Conservation (phyloP, 2,329 filamentous ascomycete species). For the Calonectria multiphialidica region DNA sequence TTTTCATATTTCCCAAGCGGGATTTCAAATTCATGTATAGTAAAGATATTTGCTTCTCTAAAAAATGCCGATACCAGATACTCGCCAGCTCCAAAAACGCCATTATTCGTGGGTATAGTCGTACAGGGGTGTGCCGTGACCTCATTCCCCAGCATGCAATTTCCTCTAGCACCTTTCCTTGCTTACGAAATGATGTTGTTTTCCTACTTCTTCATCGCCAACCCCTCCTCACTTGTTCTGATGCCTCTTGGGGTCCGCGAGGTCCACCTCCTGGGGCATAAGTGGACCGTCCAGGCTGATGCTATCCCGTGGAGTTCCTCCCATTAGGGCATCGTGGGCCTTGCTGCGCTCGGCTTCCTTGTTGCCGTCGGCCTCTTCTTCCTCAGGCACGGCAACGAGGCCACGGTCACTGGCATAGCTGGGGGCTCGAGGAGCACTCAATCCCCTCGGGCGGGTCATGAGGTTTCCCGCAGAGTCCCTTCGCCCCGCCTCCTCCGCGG, state of each 20-base stretch:
- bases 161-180: constrained; percentile 1
- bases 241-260: constrained; percentile 45
- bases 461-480: constrained; percentile 18
- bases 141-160: constrained; percentile 20
- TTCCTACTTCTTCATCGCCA: constrained; percentile 6
- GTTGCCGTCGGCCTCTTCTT: constrained; percentile 43
- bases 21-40: constrained; percentile 6
- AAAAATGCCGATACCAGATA: constrained; percentile 22
- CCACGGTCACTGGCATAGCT: constrained; percentile 54
- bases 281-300: constrained; percentile 28
- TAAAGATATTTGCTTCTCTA: constrained; percentile 14
- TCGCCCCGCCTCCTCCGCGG: constrained; percentile 7
- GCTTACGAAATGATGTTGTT: neutral
- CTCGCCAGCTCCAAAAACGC: constrained; percentile 35
- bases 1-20: neutral
- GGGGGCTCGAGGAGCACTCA: constrained; percentile 43
- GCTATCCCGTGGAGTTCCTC: constrained; percentile 38
- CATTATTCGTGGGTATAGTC: constrained; percentile 41
- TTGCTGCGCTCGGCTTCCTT: constrained; percentile 34
- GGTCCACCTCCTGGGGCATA: constrained; percentile 42
- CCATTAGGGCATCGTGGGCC: constrained; percentile 47
- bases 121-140: constrained; percentile 31
- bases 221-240: neutral
- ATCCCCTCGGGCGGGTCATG: constrained; percentile 39
- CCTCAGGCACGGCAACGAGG: constrained; percentile 55